Base-by-base conservation (phyloP, 371 early-diverging fungal genomes). In the Mucor irregularis region DNA sequence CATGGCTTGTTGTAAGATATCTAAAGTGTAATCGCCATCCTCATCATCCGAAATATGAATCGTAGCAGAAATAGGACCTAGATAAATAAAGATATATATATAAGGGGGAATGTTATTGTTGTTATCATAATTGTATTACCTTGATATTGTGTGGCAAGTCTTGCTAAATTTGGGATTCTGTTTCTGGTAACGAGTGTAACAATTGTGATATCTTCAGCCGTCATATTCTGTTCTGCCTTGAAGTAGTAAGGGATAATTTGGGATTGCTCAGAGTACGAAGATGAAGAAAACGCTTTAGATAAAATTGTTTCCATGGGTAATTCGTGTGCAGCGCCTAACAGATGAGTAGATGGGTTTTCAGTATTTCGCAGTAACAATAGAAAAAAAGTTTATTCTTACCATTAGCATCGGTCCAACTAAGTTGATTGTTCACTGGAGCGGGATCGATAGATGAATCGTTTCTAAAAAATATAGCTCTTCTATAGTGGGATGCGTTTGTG, bases 231-330 rank as follows among this genome's bases (percentile, higher is more conserved):
- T 31, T 75, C 61, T 5, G 82, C 72, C 53, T 70, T 65, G 53
- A 71, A 81, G 50, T 80, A 84, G 46, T 83, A 82, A 16, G 84
- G 84, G 21, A 76, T 77, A 45, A 83, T 75, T 31, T 81, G 72
- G 22, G 83, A 76, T 40, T 71, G 79, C 47, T 78, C 76, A 26
- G 60, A 60, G 33, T 65, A 65, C 5, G 62, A 62, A 39, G 62
- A 62, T 47, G 56, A 40, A n/a, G 65, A 50, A 31, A 65, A 65
- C 14, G 65, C 50, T 56, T 65, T 65, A 3, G 65, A 65, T 48
- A 65, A 53, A 9, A 65, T 29, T 5, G 60, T 50, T 38, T 65
- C 56, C 1, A 65, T 56, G 13, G 65, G 65, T 29, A 65, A 54
- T 43, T 65, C 56, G 49, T 65, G 65, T n/a, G 43, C 9, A 5